A percentile compares a stretch with the other conserved stretches of the same genome.
Conservation (phyloP, 805 yeast genomes). For the Starmerella stellata region DNA sequence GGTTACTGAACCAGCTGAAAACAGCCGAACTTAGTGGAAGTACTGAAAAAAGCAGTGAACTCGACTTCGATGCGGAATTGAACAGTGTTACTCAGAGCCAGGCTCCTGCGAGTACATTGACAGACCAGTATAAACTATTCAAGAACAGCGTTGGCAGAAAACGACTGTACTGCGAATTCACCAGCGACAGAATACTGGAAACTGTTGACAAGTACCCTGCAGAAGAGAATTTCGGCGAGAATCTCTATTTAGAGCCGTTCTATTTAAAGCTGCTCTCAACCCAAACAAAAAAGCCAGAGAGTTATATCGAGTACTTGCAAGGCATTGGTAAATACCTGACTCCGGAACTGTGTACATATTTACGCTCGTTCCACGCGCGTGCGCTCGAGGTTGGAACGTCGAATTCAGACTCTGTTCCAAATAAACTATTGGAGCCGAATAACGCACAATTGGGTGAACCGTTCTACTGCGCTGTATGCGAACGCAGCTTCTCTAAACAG, state of each 20-base stretch:
- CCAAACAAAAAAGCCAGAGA: not conserved
- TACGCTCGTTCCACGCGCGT: slow-evolving; percentile 31
- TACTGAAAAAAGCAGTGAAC: slow-evolving; percentile 3
- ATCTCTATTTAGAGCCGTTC: slow-evolving; percentile 29
- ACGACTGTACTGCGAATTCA: slow-evolving; percentile 33
- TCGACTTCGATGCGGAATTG: not conserved
- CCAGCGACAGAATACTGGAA: slow-evolving; percentile 27
- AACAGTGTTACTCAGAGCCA: slow-evolving; percentile 1
- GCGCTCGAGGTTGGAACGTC: slow-evolving; percentile 30
- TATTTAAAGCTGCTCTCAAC: slow-evolving; percentile 17
- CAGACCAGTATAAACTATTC: not conserved
- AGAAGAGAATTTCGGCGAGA: slow-evolving; percentile 31
- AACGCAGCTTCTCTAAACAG: slow-evolving; percentile 40
- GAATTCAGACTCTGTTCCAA: not conserved
- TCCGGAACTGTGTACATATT: slow-evolving; percentile 32
- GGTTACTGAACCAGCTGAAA: not conserved
- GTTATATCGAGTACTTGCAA: slow-evolving; percentile 36
- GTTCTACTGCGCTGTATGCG: slow-evolving; percentile 48
- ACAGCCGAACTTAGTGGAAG: slow-evolving; percentile 1
- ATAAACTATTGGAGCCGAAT: too few species aligned
- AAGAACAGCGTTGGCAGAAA: slow-evolving; percentile 8
- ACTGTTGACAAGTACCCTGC: slow-evolving; percentile 42
- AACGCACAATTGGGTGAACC: slow-evolving; percentile 9
- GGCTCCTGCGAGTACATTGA: slow-evolving; percentile 1
- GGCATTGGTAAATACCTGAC: slow-evolving; percentile 24